Percentiles rank a stretch among this genome's conserved stretches.
Conservation (phyloP, 106 monocot genomes). For the Dendrobium nobile region DNA sequence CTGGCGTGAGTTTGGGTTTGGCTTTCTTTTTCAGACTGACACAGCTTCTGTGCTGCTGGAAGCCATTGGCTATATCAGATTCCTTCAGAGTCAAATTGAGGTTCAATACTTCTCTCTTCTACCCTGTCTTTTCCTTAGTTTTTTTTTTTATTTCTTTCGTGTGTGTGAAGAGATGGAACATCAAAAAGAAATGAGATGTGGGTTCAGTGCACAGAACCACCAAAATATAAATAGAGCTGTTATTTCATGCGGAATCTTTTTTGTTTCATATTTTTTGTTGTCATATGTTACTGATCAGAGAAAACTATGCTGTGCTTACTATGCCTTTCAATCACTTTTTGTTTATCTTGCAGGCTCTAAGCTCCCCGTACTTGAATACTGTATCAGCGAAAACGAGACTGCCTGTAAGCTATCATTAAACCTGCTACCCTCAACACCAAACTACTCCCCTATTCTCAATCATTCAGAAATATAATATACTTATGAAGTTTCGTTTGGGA, state of each 20-base stretch:
- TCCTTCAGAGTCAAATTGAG: constrained; percentile 91
- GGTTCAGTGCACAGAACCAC: too few species aligned
- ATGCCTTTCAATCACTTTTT: constrained; percentile 1
- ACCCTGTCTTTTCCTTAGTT: not conserved
- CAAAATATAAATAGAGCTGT: too few species aligned
- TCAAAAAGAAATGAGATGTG: not conserved
- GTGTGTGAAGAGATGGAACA: not conserved
- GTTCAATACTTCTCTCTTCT: constrained; percentile 26
- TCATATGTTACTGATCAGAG: not conserved
- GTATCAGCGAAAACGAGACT: constrained; percentile 10
- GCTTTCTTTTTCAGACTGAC: constrained; percentile 74
- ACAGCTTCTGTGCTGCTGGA: constrained; percentile 89
- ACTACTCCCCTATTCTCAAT: too few species aligned
- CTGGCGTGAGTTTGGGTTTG: constrained; percentile 7
- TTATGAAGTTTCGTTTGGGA: too few species aligned
- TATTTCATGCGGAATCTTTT: too few species aligned
- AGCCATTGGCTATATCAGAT: constrained; percentile 98
- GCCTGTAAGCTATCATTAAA: not conserved
- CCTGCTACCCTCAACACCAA: not conserved
- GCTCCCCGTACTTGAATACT: constrained; percentile 47
- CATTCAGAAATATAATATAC: too few species aligned
- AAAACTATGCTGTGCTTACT: not conserved
- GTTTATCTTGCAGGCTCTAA: constrained; percentile 22
- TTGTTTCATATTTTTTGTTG: not conserved
- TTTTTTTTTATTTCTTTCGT: not conserved